Evolutionary conservation across 441 rosid genomes (phyloP).

Genomic region (Melastoma candidum): DNA sequence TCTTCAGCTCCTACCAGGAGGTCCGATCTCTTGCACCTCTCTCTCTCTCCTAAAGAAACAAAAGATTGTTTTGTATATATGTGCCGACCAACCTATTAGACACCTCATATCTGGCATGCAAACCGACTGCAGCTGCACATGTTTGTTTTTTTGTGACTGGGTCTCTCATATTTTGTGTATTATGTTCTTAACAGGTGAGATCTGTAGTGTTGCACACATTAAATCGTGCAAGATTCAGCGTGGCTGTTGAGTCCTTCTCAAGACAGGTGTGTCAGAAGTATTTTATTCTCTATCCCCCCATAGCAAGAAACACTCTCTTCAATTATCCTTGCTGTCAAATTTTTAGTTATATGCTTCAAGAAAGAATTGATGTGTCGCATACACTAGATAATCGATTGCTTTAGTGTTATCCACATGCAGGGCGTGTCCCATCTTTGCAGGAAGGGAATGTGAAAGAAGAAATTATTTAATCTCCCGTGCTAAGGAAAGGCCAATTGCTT

Average conservation of each 20-base stretch:
- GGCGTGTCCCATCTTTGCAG: slow-evolving; percentile 70
- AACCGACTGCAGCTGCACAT: no score
- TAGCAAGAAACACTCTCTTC: slow-evolving; percentile 1
- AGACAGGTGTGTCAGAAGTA: slow-evolving; percentile 42
- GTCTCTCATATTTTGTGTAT: neutral
- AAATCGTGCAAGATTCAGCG: slow-evolving; percentile 86
- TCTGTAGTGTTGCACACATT: slow-evolving; percentile 91
- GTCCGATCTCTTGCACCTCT: slow-evolving; percentile 26
- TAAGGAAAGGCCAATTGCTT: slow-evolving; percentile 73
- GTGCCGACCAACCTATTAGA: neutral
- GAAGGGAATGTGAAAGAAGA: slow-evolving; percentile 79
- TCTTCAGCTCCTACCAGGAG: slow-evolving; percentile 94
- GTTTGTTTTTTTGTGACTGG: no score
- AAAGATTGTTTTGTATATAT: neutral
- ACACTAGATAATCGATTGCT: neutral
- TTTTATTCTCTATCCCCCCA: neutral
- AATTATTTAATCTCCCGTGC: slow-evolving; percentile 67
- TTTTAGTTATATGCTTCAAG: no score
- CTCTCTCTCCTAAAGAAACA: neutral
- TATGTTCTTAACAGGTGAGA: slow-evolving; percentile 48
- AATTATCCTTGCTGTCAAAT: no score
- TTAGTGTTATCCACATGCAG: slow-evolving; percentile 34
- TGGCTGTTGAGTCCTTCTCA: slow-evolving; percentile 89
- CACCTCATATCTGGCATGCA: no score
- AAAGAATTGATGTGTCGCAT: neutral